These are phyloP conservation scores for Calendula officinalis DNA, from an alignment of 129 eudicot species.

Conservation along the genomic window DNA sequence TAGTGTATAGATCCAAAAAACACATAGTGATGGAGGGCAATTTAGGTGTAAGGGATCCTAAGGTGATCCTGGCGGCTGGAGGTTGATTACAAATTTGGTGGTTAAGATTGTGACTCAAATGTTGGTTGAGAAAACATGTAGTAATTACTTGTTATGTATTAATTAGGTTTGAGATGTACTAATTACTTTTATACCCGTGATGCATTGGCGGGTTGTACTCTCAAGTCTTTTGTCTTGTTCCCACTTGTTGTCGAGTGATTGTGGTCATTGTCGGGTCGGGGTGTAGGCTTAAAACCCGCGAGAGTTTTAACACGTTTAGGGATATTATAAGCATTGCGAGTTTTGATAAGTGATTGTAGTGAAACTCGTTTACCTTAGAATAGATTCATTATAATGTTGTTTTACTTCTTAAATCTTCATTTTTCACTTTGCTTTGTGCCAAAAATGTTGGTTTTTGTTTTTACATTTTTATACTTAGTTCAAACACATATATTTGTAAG, in stretches of 20 bases:
- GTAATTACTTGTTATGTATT: constrained; percentile 9
- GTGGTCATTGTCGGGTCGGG: not conserved
- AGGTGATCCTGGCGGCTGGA: constrained; percentile 28
- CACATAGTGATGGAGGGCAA: constrained; percentile 28
- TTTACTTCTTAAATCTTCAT: too few relatives aligned
- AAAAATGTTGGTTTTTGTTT: too few relatives aligned
- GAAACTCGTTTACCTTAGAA: not conserved
- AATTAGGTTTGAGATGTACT: constrained; percentile 21
- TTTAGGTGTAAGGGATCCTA: constrained; percentile 11
- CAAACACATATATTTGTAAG: too few relatives aligned
- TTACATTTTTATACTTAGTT: too few relatives aligned
- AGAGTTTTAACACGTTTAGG: not conserved
- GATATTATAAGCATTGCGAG: not conserved
- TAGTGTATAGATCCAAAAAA: constrained; percentile 53
- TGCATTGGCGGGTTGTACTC: constrained; percentile 11
- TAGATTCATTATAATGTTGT: not conserved
- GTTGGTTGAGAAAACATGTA: constrained; percentile 20
- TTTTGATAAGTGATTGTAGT: not conserved
- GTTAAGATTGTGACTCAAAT: not conserved
- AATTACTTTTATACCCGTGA: constrained; percentile 22
- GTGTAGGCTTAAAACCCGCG: not conserved
- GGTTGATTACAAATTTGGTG: not conserved
- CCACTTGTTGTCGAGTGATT: constrained; percentile 1
- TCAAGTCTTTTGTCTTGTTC: not conserved
- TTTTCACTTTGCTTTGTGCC: too few relatives aligned